Base-by-base conservation (phyloP, 2,329 filamentous ascomycete species). In the Thelonectria rubi region DNA sequence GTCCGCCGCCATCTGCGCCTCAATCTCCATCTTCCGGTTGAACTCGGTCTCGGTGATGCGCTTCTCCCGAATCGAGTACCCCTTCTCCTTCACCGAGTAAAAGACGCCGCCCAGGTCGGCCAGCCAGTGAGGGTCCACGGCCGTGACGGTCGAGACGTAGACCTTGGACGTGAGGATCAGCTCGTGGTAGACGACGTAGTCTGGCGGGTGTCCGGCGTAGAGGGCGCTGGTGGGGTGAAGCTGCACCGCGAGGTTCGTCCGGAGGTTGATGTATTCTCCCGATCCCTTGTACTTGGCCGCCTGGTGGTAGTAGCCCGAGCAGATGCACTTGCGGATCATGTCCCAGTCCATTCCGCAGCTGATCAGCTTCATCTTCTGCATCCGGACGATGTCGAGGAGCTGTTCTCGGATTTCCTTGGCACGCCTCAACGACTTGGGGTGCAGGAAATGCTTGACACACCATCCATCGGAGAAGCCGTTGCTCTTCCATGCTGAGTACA, bases 331-430 rank as follows among this genome's bases (percentile, higher is more conserved):
- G 64, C 95, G 89, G 58, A 98, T 93, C 10, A 96, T 82, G 75
- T 99, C 96, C 91, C 95, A 97, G 79, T 99, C 96, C 45, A 94
- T 98, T 32, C 95, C 95, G 73, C 94, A 97, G 77, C 91, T 94
- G 45, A 88, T 81, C 70, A 98, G 85, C 54, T 86, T 77, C 93
- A 99, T 95, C 76, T 95, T 94, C 76, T 97, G 93, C 81, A 92
- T 90, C 68, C 89, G 89, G 89, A 98, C 95, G 74, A 99, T 98
- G 74, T 98, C 95, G 62, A 90, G 81, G 30, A 99, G 86, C 78
- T 99, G 95, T 71, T 97, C 92, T 58, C 94, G 88, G 69, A 99
- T 97, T 78, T 99, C 95, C 75, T 94, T 94, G 50, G 93, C 95
- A 50, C 94, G 87, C 2, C 94, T 90, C 12, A 99, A 84, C 2